Percentiles rank a stretch among this genome's conserved stretches.
phyloP scores from a whole-genome alignment of 371 early-diverging fungal species.

The Cokeromyces recurvatus region DNA sequence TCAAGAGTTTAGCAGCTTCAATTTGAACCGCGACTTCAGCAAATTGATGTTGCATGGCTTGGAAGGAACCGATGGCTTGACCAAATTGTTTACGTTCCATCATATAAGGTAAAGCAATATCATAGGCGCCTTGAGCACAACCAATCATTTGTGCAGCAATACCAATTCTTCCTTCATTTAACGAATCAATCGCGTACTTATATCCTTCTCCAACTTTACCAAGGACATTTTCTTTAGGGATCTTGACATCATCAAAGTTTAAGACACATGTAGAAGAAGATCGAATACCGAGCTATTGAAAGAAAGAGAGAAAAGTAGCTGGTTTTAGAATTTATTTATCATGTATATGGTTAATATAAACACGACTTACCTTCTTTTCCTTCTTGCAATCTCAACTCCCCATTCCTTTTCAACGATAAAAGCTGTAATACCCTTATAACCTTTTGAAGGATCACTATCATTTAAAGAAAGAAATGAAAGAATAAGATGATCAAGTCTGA shows the following conservation, averaged over 20 bases:
- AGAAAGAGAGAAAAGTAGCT: too few relatives aligned
- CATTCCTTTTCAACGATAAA: constrained; percentile 93
- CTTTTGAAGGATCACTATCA: constrained; percentile 75
- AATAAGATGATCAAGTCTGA: background rate
- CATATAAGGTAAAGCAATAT: constrained; percentile 87
- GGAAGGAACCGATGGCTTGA: constrained; percentile 83
- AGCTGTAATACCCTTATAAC: constrained; percentile 98
- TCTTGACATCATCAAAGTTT: constrained; percentile 86
- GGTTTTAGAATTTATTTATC: too few relatives aligned
- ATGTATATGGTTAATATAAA: too few relatives aligned
- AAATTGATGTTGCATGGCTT: constrained; percentile 96
- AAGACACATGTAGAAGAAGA: constrained; percentile 94
- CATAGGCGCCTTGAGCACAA: constrained; percentile 93
- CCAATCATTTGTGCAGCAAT: constrained; percentile 98
- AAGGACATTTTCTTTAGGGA: constrained; percentile 86
- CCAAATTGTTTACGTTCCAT: constrained; percentile 96
- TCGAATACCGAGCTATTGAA: constrained; percentile 94
- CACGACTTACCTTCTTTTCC: too few relatives aligned
- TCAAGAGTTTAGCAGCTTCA: constrained; percentile 93
- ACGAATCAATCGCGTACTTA: constrained; percentile 97
- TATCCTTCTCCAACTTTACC: constrained; percentile 96
- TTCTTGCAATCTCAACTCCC: constrained; percentile 94
- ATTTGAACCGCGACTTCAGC: constrained; percentile 94
- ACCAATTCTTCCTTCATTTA: constrained; percentile 98
- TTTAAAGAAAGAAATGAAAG: background rate